Base-by-base conservation (phyloP, 192 early-diverging fungal genomes). In the Umbelopsis sp. region DNA sequence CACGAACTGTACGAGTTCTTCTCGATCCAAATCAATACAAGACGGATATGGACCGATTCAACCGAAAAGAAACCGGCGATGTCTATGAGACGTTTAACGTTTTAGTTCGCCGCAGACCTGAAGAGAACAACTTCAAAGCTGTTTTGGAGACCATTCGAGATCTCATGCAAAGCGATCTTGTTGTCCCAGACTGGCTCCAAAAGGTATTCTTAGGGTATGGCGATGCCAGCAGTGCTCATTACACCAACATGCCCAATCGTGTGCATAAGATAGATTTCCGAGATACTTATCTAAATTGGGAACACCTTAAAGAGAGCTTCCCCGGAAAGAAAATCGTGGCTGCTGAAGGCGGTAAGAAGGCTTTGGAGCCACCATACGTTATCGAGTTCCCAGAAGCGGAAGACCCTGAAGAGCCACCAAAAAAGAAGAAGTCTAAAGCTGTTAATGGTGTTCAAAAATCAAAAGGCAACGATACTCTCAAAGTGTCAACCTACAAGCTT, bases 181-280 rank as follows among this genome's bases (percentile, higher is more conserved):
- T 91, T 53, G 86, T 98, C 2, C 98, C 98, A 10, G 87, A 88
- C 11, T 99, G 98, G 98, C 79, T 99, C 20, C 85, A 91, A 18
- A 85, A 96, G 46, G 89, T 94, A 3, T 92, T 98, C 46, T 82
- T 99, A 23, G 98, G 98, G 48, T 99, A 99, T 74, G 98, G 97
- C 66, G 93, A 99, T 69, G 94, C 95, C 1, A 81, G 79, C 22
- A 88, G 87, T 66, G 91, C 93, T 3, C 81, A 88, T 61, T 96
- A 91, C 72, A 83, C 83, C 16, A 78, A 85, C n/a, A 78, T 93
- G 65, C 69, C 81, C 46, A 79, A 84, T 15, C 80, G 75, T 7
- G 70, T 88, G 0, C 74, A 74, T 15, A 80, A 80, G n/a, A 84
- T 98, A 46, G 85, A 94, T 67, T 91, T 98, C 73, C 82, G 91